Percentiles rank a stretch among this genome's conserved stretches.
phyloP scores from a whole-genome alignment of 2,329 filamentous ascomycete species.

The Neonectria hederae region DNA sequence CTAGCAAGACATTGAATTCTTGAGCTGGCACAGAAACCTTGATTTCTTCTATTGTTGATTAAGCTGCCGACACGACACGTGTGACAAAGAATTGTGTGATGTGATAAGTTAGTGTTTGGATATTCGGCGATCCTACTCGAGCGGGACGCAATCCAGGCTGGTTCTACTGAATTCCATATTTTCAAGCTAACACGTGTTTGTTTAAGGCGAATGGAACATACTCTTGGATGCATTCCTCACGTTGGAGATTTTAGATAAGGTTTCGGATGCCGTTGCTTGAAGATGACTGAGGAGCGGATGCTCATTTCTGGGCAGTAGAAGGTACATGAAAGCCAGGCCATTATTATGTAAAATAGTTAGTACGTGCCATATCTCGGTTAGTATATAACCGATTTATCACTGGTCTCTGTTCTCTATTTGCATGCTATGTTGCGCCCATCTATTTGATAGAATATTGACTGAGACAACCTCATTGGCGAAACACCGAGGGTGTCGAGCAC shows the following conservation, averaged over 20 bases:
- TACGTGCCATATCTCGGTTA: not conserved
- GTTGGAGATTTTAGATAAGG: not conserved
- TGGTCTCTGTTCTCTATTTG: not conserved
- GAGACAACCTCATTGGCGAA: not conserved
- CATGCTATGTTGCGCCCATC: too few relatives aligned
- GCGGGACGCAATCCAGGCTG: not conserved
- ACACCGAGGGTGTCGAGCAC: not conserved
- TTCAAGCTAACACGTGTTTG: not conserved
- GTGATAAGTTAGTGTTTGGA: not conserved
- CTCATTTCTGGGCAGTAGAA: not conserved
- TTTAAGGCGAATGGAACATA: not conserved
- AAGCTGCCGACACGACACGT: not conserved
- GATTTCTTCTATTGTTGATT: not conserved
- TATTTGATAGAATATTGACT: too few relatives aligned
- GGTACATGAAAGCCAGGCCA: not conserved
- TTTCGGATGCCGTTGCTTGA: not conserved
- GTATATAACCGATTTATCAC: not conserved
- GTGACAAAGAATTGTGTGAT: not conserved
- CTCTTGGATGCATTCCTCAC: not conserved
- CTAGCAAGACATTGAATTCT: not conserved
- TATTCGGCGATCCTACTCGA: not conserved
- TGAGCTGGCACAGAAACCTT: not conserved
- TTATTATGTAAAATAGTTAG: too few relatives aligned
- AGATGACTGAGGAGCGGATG: not conserved
- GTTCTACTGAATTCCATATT: not conserved